These are phyloP conservation scores for Microbotryum silenes-acaulis DNA, from an alignment of 1,284 basidiomycete genomes.

Conservation along the genomic window DNA sequence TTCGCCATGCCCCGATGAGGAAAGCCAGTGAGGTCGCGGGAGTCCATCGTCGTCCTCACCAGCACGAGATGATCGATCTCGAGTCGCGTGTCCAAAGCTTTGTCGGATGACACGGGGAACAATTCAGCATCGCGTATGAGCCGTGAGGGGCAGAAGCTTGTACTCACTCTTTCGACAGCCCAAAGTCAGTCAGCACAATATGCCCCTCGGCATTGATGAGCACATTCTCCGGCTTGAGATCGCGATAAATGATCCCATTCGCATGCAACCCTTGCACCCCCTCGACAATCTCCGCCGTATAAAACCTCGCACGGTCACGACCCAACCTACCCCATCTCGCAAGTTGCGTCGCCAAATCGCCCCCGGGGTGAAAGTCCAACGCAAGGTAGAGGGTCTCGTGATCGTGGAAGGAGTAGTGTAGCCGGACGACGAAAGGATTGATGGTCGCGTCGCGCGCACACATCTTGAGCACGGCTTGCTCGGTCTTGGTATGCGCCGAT, in stretches of 20 bases:
- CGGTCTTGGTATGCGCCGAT: constrained; percentile 86
- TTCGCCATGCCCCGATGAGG: neutral
- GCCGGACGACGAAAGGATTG: constrained; percentile 86
- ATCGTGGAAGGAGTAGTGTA: constrained; percentile 95
- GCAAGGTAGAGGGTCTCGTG: constrained; percentile 81
- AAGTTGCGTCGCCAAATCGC: constrained; percentile 91
- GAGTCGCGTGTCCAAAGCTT: too few relatives aligned
- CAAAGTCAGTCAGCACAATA: constrained; percentile 92
- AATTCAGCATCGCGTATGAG: too few relatives aligned
- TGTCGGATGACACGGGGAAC: too few relatives aligned
- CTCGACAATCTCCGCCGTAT: constrained; percentile 90
- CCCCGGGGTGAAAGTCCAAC: constrained; percentile 93
- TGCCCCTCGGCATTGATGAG: constrained; percentile 87
- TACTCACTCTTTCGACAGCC: constrained; percentile 57
- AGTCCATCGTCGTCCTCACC: neutral
- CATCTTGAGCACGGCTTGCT: constrained; percentile 82
- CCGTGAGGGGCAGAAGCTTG: too few relatives aligned
- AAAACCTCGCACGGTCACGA: constrained; percentile 85
- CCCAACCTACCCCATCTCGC: constrained; percentile 88
- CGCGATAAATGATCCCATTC: constrained; percentile 61
- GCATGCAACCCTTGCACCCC: constrained; percentile 84
- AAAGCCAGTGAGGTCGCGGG: constrained; percentile 23
- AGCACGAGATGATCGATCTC: neutral
- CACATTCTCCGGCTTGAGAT: constrained; percentile 91
- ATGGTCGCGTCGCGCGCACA: constrained; percentile 53